phyloP scores from a whole-genome alignment of 2,329 filamentous ascomycete species.

The Torrubiella hemipterigena region DNA sequence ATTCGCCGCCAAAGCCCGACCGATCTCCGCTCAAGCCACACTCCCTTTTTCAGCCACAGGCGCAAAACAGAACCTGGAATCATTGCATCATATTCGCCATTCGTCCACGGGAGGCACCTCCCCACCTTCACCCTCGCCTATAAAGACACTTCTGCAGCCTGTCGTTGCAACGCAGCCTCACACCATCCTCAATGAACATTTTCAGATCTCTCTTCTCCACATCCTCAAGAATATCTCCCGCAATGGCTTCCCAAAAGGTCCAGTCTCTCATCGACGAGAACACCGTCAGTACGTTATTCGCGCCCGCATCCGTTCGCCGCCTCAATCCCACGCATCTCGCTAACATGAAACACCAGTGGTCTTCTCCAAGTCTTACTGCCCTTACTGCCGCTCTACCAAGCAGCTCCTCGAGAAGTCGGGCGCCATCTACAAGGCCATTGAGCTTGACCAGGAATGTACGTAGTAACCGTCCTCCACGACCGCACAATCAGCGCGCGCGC shows the following conservation, averaged over 20 bases:
- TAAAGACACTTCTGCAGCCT: no score
- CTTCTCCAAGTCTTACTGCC: slow-evolving; percentile 96
- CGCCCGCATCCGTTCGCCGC: background rate
- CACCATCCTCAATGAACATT: slow-evolving; percentile 44
- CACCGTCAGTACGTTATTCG: slow-evolving; percentile 54
- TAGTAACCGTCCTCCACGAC: slow-evolving; percentile 14
- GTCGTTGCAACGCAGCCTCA: no score
- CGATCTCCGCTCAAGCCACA: no score
- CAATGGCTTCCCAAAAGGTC: slow-evolving; percentile 76
- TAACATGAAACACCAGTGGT: no score
- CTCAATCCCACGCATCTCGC: background rate
- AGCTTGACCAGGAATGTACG: slow-evolving; percentile 77
- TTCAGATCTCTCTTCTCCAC: slow-evolving; percentile 59
- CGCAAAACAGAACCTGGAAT: no score
- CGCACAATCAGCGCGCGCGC: no score
- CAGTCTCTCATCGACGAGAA: slow-evolving; percentile 83
- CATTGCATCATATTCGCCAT: no score
- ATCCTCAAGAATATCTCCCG: slow-evolving; percentile 45
- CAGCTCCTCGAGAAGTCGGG: slow-evolving; percentile 53
- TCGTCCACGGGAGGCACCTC: no score
- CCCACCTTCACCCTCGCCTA: no score
- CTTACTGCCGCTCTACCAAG: slow-evolving; percentile 80
- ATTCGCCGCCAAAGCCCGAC: no score
- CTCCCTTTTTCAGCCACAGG: no score
- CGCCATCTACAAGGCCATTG: slow-evolving; percentile 63